phyloP scores from a whole-genome alignment of 208 protist species.

The Trypanosoma congolense region DNA sequence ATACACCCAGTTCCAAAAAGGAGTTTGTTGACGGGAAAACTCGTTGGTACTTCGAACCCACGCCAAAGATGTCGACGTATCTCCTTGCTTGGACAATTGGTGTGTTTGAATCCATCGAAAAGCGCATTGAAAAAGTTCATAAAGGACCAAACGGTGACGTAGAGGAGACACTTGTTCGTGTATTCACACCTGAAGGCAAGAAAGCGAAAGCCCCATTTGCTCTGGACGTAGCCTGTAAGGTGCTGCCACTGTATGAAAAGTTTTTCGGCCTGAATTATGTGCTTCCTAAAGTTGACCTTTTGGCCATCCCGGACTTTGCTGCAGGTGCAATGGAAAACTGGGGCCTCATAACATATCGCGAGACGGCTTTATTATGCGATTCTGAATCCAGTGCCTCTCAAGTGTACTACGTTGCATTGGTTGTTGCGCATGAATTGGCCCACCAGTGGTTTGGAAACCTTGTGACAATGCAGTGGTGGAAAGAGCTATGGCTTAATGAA shows the following conservation, averaged over 20 bases:
- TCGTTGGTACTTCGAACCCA: conserved; percentile 60
- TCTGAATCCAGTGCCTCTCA: conserved; percentile 37
- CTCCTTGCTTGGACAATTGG: conserved; percentile 93
- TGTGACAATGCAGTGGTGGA: conserved; percentile 98
- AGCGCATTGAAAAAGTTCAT: conserved; percentile 25
- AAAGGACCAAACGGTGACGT: conserved; percentile 1
- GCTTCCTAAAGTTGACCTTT: conserved; percentile 93
- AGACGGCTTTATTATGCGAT: conserved; percentile 73
- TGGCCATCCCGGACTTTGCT: conserved; percentile 93
- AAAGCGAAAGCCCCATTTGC: conserved; percentile 57
- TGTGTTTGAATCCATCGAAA: conserved; percentile 69
- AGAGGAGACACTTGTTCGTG: conserved; percentile 35
- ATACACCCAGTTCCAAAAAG: conserved; percentile 60
- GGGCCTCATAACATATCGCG: conserved; percentile 94
- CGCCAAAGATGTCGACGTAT: conserved; percentile 94
- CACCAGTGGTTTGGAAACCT: conserved; percentile 98
- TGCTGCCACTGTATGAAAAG: conserved; percentile 74
- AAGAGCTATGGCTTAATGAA: conserved; percentile 98
- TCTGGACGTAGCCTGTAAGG: conserved; percentile 57
- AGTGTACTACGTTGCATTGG: conserved; percentile 56
- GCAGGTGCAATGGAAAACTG: conserved; percentile 98
- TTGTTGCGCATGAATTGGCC: conserved; percentile 92
- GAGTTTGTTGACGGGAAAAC: conserved; percentile 20
- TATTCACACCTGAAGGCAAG: conserved; percentile 53
- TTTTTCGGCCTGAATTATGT: conserved; percentile 87